Conservation (phyloP, 2,329 filamentous ascomycete species). For the Neocucurbitaria cava region DNA sequence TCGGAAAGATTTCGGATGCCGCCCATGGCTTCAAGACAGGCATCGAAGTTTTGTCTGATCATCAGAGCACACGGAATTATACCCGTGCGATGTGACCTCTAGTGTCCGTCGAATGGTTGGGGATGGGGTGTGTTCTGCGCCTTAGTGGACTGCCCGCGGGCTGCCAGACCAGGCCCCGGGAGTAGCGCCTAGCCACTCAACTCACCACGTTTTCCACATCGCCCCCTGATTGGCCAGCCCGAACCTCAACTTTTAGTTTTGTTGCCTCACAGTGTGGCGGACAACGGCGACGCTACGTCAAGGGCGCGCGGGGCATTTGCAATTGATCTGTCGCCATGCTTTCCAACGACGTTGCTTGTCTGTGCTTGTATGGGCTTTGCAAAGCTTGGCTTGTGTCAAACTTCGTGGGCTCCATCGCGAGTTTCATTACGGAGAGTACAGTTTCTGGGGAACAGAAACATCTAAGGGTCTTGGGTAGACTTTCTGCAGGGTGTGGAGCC, state of each 20-base stretch:
- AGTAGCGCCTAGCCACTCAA: slow-evolving; percentile 15
- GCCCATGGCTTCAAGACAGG: too few species aligned
- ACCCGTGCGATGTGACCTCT: slow-evolving; percentile 5
- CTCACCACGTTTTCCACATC: slow-evolving; percentile 11
- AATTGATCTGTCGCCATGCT: slow-evolving; percentile 8
- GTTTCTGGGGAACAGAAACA: slow-evolving; percentile 12
- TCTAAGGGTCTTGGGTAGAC: neutral
- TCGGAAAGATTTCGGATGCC: too few species aligned
- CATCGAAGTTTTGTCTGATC: neutral
- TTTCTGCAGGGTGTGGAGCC: slow-evolving; percentile 1
- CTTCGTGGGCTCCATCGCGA: neutral
- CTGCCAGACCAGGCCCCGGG: slow-evolving; percentile 4
- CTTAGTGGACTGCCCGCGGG: slow-evolving; percentile 7
- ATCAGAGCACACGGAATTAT: neutral
- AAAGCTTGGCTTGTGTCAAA: slow-evolving; percentile 21
- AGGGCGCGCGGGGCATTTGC: slow-evolving; percentile 3
- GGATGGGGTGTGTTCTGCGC: neutral
- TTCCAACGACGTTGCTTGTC: slow-evolving; percentile 12
- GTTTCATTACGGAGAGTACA: neutral
- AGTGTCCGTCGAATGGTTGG: neutral
- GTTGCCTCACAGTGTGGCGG: slow-evolving; percentile 2
- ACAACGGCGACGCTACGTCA: slow-evolving; percentile 8
- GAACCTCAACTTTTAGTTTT: slow-evolving; percentile 10
- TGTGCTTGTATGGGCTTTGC: slow-evolving; percentile 23
- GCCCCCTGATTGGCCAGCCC: slow-evolving; percentile 21